These are phyloP conservation scores for Sporothrix euskadiensis DNA, from an alignment of 2,329 filamentous ascomycete species.

Conservation along the genomic window DNA sequence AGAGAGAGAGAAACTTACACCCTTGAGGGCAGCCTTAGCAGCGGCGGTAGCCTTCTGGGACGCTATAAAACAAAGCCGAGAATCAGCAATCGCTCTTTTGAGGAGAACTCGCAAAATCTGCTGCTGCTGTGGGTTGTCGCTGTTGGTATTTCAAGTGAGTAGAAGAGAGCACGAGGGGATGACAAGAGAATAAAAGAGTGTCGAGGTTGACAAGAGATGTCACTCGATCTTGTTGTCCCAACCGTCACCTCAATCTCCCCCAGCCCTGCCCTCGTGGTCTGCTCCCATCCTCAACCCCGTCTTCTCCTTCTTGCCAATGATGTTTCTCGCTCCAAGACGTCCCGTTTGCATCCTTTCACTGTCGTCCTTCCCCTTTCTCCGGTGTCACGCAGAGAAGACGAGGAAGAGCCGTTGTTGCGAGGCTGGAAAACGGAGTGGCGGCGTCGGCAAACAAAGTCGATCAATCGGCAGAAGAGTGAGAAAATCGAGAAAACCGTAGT, in stretches of 20 bases:
- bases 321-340: not conserved
- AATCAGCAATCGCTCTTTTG: constrained; percentile 70
- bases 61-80: constrained; percentile 54
- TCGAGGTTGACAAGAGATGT: not conserved
- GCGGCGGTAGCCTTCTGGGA: constrained; percentile 86
- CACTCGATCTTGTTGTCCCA: constrained; percentile 11
- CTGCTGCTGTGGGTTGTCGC: constrained; percentile 58
- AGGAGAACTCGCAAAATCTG: constrained; percentile 77
- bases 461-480: constrained; percentile 4
- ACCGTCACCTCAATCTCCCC: not conserved
- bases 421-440: not conserved
- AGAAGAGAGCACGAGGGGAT: not conserved
- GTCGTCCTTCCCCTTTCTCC: not conserved
- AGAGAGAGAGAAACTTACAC: constrained; percentile 64
- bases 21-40: constrained; percentile 93
- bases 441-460: not conserved
- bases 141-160: not conserved
- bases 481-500: constrained; percentile 14
- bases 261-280: not conserved
- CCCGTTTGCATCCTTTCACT: constrained; percentile 3
- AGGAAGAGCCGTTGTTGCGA: not conserved
- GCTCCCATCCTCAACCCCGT: not conserved
- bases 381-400: constrained; percentile 3
- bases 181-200: not conserved
- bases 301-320: not conserved